Evolutionary conservation across 2,329 filamentous ascomycete genomes (phyloP), one percentile per base, ranked within the genome.

Genomic region (Fusarium continuum): DNA sequence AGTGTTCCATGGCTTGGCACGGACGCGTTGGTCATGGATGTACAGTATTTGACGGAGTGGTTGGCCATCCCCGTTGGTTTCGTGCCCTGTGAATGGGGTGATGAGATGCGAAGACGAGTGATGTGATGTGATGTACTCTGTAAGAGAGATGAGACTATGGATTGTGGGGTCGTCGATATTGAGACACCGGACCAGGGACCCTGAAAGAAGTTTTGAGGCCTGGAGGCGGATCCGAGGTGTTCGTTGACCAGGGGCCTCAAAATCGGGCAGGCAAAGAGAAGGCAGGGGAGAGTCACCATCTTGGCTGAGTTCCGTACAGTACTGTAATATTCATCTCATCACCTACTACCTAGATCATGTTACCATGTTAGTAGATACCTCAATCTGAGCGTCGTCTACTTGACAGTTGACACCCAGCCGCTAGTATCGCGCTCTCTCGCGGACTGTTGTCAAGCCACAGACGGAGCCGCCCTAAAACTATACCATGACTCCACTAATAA

Each of bases 161-260:
- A 64, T 55, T 66, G 62, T 66, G 47, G 62, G 60, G 52, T 64
- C 35, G 20, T 48, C 51, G 53, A 39, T 49, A 40, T 26, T 46
- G 41, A 50, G 50, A 36, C 50, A 48, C 28, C 19, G 32, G 34
- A 40, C 46, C 39, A 54, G 55, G 61, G 55, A 47, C 61, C 61
- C 43, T 49, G 50, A 50, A 51, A 29, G 17, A 40, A 34, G 46
- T 25, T 59, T 60, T 60, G 55, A 60, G 56, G 55, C 56, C 64
- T 55, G 58, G 61, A 60, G 36, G 64, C 58, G 65, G 62, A 66
- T 69, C 67, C 67, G 67, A 64, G 65, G 63, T 44, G 62, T 69
- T 70, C 65, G 47, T n/a, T 63, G 52, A 59, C 56, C 23, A 48
- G 65, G 64, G 61, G 63, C 50, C 61, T 64, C 61, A 61, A 62